Evolutionary conservation across 1,284 basidiomycete species (phyloP), one percentile per base, ranked within the genome.

Genomic region (Rugiboletus extremiorientalis): DNA sequence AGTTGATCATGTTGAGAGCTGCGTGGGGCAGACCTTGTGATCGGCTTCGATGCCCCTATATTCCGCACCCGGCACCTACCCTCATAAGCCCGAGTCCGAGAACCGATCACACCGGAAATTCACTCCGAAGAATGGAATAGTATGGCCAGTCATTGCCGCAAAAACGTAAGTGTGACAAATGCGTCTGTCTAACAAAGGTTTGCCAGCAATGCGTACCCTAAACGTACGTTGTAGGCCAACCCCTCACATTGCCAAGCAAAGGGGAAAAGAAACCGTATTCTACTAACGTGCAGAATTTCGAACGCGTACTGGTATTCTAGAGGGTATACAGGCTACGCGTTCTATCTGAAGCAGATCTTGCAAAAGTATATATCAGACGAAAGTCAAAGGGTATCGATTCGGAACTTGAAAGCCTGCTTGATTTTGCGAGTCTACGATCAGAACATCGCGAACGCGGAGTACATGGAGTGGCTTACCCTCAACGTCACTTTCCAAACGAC

Each of bases 401-500:
- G 20, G 23, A 31, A 15, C 34, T 16, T 22, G 44, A 9, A 33
- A 28, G 34, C 34, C 46, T 50, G 38, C 12, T 16, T 11, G 14
- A 38, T 20, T 1, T 34, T 28, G n/a, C 41, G 22, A n/a, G 27
- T 37, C 8, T 20, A 28, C 7, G 18, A 36, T 54, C 50, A 63
- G 25, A 28, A 25, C 20, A 28, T n/a, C 15, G 5, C 46, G 14
- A 16, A 7, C 16, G 16, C 15, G 23, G 2, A 7, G 18, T 22
- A 15, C 15, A 48, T 23, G 11, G 23, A 10, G 33, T 47, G 6
- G 18, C 42, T 36, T 27, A 56, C 60, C 30, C 50, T 22, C 46
- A 18, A 42, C n/a, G 36, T 15, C 8, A 11, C 25, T 25, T 48
- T 59, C 31, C n/a, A n/a, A n/a, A n/a, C n/a, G n/a, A 64, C 46